phyloP scores from a whole-genome alignment of 2,329 filamentous ascomycete genomes.

The Fusarium pseudoanthophilum region DNA sequence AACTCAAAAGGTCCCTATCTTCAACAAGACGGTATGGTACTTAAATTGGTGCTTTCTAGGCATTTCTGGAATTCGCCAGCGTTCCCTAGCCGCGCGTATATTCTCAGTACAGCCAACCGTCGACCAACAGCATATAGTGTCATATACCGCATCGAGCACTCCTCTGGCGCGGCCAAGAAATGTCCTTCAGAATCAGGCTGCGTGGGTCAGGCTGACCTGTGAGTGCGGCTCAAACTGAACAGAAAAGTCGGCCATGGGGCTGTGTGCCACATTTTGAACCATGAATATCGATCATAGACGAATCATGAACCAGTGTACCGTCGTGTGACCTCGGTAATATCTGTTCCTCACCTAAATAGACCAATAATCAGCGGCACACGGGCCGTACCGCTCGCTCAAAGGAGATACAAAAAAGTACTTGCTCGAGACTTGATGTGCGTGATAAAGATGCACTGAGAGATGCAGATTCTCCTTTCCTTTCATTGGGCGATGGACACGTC shows the following conservation, averaged over 20 bases:
- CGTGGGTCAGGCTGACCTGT: neutral
- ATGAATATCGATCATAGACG: slow-evolving; percentile 1
- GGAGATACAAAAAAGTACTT: slow-evolving; percentile 25
- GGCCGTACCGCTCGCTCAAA: slow-evolving; percentile 6
- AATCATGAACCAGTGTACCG: neutral
- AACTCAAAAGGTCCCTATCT: neutral
- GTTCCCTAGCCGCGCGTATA: slow-evolving; percentile 11
- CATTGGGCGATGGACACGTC: neutral
- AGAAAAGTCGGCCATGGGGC: neutral
- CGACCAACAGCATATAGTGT: neutral
- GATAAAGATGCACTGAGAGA: neutral
- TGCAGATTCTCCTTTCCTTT: neutral
- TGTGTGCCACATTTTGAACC: neutral
- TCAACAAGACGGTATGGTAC: neutral
- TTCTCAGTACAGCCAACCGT: neutral
- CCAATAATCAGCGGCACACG: neutral
- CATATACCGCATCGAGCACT: neutral
- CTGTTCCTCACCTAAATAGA: neutral
- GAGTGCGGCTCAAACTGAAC: neutral
- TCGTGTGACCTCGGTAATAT: slow-evolving; percentile 1
- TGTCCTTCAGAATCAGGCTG: neutral
- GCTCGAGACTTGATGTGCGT: neutral
- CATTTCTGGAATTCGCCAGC: neutral
- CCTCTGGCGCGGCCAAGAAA: neutral
- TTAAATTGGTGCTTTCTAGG: neutral